Evolutionary conservation across 2,329 filamentous ascomycete genomes (phyloP).

Genomic region (Cytospora leucostoma): DNA sequence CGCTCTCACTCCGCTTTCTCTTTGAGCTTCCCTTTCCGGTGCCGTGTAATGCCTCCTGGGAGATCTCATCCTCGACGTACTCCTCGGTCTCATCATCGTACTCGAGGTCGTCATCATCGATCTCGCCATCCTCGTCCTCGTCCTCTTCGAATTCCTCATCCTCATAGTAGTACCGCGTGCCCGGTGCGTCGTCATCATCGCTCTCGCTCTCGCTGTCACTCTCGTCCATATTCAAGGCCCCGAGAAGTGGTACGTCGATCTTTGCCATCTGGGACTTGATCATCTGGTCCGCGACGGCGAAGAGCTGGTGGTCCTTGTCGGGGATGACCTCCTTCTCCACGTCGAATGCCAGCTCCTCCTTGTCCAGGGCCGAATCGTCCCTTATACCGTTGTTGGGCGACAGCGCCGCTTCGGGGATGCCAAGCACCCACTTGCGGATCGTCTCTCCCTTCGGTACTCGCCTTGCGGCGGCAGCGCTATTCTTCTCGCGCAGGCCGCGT

Average conservation of each 20-base stretch:
- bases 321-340: slow-evolving; percentile 42
- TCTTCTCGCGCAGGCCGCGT: slow-evolving; percentile 41
- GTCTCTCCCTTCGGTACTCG: slow-evolving; percentile 41
- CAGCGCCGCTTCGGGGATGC: slow-evolving; percentile 40
- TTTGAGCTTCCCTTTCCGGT: slow-evolving; percentile 28
- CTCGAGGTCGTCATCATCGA: slow-evolving; percentile 34
- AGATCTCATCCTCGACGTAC: slow-evolving; percentile 31
- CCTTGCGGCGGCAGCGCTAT: slow-evolving; percentile 24
- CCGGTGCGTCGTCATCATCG: slow-evolving; percentile 37
- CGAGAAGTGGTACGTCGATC: slow-evolving; percentile 49
- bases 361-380: slow-evolving; percentile 37
- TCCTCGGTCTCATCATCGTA: slow-evolving; percentile 35
- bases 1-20: slow-evolving; percentile 27
- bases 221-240: slow-evolving; percentile 47
- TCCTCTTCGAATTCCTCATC: slow-evolving; percentile 33
- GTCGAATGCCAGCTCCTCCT: slow-evolving; percentile 44
- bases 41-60: slow-evolving; percentile 29
- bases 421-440: slow-evolving; percentile 47
- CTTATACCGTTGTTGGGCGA: slow-evolving; percentile 35
- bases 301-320: slow-evolving; percentile 47
- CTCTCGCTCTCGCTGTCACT: slow-evolving; percentile 45
- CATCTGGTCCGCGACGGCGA: slow-evolving; percentile 48
- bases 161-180: slow-evolving; percentile 32
- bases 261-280: slow-evolving; percentile 51
- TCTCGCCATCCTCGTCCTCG: slow-evolving; percentile 33